A percentile compares a stretch with the other conserved stretches of the same genome.
Conservation (phyloP, 2,329 filamentous ascomycete genomes). For the Didymella pinodella region DNA sequence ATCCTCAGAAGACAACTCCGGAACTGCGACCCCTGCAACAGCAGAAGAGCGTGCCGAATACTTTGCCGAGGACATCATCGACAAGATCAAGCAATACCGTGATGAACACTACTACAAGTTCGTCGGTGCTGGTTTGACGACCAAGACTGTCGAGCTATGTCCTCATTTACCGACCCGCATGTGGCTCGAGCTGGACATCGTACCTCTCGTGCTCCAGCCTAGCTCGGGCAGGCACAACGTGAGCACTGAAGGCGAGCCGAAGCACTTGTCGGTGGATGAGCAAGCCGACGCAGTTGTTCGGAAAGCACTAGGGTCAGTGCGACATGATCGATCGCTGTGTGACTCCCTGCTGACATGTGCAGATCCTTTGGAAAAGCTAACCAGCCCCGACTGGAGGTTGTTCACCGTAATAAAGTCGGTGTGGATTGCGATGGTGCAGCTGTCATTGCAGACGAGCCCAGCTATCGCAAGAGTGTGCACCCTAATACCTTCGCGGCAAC, state of each 20-base stretch:
- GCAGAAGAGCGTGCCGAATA: slow-evolving; percentile 27
- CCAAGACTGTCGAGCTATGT: slow-evolving; percentile 65
- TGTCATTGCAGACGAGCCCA: slow-evolving; percentile 63
- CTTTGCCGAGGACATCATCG: slow-evolving; percentile 67
- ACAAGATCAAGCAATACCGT: slow-evolving; percentile 66
- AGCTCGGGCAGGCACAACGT: slow-evolving; percentile 21
- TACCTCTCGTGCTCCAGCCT: slow-evolving; percentile 69
- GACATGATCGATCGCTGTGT: not conserved
- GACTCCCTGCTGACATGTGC: slow-evolving; percentile 1
- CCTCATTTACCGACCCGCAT: slow-evolving; percentile 73
- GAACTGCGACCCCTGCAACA: slow-evolving; percentile 24
- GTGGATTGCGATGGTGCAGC: slow-evolving; percentile 73
- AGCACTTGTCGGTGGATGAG: slow-evolving; percentile 73
- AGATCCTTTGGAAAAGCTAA: slow-evolving; percentile 73
- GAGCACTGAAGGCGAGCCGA: slow-evolving; percentile 49
- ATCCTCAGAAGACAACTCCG: slow-evolving; percentile 19
- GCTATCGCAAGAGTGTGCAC: slow-evolving; percentile 69
- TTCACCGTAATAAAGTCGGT: slow-evolving; percentile 72
- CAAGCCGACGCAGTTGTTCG: slow-evolving; percentile 82
- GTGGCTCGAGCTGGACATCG: slow-evolving; percentile 79
- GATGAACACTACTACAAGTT: slow-evolving; percentile 75
- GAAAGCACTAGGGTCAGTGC: slow-evolving; percentile 74
- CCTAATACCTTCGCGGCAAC: slow-evolving; percentile 71
- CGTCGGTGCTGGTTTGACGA: slow-evolving; percentile 74
- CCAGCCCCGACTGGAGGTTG: slow-evolving; percentile 71